Evolutionary conservation across 805 yeast genomes (phyloP), one percentile per base, ranked within the genome.

Genomic region (Hemisphaericaspora nanyangensis): DNA sequence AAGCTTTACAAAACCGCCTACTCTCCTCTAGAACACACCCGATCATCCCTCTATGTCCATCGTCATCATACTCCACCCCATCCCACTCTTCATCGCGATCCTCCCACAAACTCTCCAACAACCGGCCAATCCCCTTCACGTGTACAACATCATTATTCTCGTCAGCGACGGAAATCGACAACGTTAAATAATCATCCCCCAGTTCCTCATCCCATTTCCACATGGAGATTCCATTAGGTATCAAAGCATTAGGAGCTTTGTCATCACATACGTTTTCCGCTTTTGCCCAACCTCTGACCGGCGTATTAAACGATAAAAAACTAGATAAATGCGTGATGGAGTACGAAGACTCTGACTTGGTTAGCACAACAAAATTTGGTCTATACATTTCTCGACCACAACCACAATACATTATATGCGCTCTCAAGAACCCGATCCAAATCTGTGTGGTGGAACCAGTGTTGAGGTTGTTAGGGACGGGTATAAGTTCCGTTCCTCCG

Each of bases 371-470:
- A 37, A 66, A 35, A 44, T 66, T 65, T 10, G 71, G 71, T 27
- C 72, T 48, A 45, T 66, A 66, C 50, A 64, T 55, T 22, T 48
- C 51, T 10, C 39, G 35, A 12, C 69, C 68, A 47, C 72, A 66
- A 1, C 70, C 71, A 49, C 72, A 66, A 2, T 40, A 38, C 13
- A 45, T 39, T 11, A 65, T 37, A 36, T 65, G 69, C 2, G 70
- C 68, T 31, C 72, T 45, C 4, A 70, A 65, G 38, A 66, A 58
- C 1, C 69, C 68, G 2, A 62, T 38, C 68, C 65, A 65, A 5
- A 64, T 49, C 38, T 64, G 65, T 8, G 20, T 46, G 33, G 5
- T 50, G 42, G 27, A 39, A 29, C 7, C 46, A 38, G 44, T n/a
- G 29, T 43, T 18, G 43, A 37, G 12, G 29, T 47, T 28, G 42